Evolutionary conservation across 768 basidiomycete genomes (phyloP), one percentile per base, ranked within the genome.

Genomic region (Mycena vitilis): DNA sequence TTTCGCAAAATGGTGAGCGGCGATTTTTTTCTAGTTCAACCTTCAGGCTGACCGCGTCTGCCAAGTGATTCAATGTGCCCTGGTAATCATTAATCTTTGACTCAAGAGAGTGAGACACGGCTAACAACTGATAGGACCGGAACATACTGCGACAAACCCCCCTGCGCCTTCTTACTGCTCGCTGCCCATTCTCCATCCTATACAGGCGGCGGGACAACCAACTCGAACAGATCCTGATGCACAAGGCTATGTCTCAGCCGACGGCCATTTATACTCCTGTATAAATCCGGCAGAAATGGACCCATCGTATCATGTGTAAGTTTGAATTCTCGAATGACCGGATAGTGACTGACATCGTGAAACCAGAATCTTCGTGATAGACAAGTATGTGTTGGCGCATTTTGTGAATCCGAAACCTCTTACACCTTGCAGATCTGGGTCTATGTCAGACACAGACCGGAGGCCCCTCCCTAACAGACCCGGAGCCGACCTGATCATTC

Each of bases 251-350:
- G 68, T 87, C 48, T 89, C 88, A 4, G 78, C 77, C 23, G 89
- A 90, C 56, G 89, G 89, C 0, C 89, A 90, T 73, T 69, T 80
- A 13, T 90, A 87, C 65, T 36, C 74, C 1, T 90, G 89, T 77
- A 80, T 79, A 60, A 87, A 89, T 68, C 89, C 89, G 1, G 79
- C 79, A 0, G 78, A 84, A 11, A 74, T 86, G 75, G 84, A 84
- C 22, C 87, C 85, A 70, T 81, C 89, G 0, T 89, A 85, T 77
- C 88, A 90, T 74, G 87, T 90, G 87, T 89, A 74, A 66, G 88
- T 81, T n/a, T n/a, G n/a, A n/a, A n/a, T 3, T 5, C 45, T 48
- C n/a, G 11, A 48, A 23, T 60, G 42, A 8, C 0, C 45, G 13
- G 11, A 8, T 2, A 48, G 37, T 52, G 9, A 36, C 51, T 38